Conservation (phyloP, 2,329 filamentous ascomycete genomes). For the Penicillium psychrosexuale region DNA sequence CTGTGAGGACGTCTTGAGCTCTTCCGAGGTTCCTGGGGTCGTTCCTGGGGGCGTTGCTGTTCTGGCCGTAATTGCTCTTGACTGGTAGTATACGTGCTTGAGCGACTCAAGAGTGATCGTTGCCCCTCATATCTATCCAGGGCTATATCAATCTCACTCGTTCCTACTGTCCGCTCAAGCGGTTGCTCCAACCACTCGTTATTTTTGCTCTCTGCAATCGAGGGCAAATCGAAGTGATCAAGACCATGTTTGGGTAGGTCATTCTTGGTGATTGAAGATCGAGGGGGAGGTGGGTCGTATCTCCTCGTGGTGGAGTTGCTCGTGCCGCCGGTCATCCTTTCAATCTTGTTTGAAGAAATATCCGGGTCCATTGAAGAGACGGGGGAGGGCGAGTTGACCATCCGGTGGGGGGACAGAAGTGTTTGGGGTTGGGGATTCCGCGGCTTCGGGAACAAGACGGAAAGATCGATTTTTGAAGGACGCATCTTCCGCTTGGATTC, state of each 20-base stretch:
- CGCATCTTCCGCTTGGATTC: conserved; percentile 41
- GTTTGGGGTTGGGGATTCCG: conserved; percentile 27
- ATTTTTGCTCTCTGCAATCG: conserved; percentile 20
- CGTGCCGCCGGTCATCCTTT: conserved; percentile 19
- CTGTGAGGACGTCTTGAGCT: conserved; percentile 22
- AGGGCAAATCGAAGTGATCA: conserved; percentile 19
- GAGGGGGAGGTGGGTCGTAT: conserved; percentile 27
- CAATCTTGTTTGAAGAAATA: conserved; percentile 22
- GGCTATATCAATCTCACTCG: conserved; percentile 35
- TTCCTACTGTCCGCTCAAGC: conserved; percentile 31
- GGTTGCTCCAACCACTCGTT: conserved; percentile 25
- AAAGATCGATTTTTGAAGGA: conserved; percentile 42
- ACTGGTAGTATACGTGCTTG: conserved; percentile 24
- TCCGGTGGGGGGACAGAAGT: conserved; percentile 43
- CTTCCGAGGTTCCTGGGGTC: conserved; percentile 16
- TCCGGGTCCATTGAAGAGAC: conserved; percentile 36
- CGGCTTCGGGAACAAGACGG: conserved; percentile 43
- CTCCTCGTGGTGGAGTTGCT: conserved; percentile 22
- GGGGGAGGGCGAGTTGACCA: conserved; percentile 41
- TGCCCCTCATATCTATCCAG: conserved; percentile 29
- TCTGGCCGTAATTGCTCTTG: conserved; percentile 22
- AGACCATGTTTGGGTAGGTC: conserved; percentile 12
- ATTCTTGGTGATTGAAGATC: conserved; percentile 10
- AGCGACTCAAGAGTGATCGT: conserved; percentile 24
- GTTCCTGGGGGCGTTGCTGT: conserved; percentile 18